Conservation (phyloP, 2,329 filamentous ascomycete genomes). For the Sclerotiophoma versabilis region DNA sequence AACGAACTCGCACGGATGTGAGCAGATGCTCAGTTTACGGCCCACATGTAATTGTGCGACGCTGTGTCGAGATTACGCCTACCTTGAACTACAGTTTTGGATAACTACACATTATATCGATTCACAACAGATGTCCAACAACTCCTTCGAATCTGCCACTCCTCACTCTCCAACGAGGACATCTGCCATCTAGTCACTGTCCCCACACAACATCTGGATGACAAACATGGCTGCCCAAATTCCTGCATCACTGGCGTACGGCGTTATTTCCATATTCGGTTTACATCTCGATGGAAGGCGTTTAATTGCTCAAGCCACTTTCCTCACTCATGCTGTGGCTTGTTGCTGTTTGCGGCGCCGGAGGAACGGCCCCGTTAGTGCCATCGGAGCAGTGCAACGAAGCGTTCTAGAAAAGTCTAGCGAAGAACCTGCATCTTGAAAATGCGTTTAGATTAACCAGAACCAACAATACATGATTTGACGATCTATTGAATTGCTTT, state of each 20-base stretch:
- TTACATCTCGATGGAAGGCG: background rate
- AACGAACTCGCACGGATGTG: conserved; percentile 45
- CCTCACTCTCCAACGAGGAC: background rate
- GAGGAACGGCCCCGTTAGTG: background rate
- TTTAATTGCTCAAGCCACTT: background rate
- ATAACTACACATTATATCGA: too few species aligned
- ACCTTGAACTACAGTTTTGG: background rate
- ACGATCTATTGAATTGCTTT: background rate
- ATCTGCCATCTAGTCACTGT: background rate
- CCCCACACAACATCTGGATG: background rate
- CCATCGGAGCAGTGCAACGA: background rate
- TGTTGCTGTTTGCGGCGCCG: background rate
- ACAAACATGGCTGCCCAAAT: background rate
- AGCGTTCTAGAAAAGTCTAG: conserved; percentile 9
- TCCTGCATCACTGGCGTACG: conserved; percentile 14
- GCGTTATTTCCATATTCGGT: conserved; percentile 6
- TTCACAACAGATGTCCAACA: too few species aligned
- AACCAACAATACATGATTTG: background rate
- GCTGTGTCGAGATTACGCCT: background rate
- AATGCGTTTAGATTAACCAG: background rate
- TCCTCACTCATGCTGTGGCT: background rate
- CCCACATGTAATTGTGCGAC: background rate
- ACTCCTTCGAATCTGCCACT: background rate
- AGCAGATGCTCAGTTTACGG: background rate
- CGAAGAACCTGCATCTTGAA: background rate